A percentile compares a stretch with the other conserved stretches of the same genome.
phyloP scores from a whole-genome alignment of 202 grass and related monocot genomes.

The Panicum virgatum region DNA sequence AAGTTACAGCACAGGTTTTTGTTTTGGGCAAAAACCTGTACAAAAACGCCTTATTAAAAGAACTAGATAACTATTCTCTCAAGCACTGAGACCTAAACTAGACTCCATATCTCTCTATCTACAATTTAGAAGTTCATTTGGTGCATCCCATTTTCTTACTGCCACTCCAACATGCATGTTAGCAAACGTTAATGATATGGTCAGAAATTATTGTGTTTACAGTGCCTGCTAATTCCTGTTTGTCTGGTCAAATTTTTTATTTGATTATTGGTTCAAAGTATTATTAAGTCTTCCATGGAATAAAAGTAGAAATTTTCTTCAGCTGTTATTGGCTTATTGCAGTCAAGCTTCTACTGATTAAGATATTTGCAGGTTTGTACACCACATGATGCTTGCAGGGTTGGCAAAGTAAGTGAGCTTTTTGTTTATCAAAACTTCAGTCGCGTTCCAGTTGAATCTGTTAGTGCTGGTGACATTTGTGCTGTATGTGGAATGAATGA shows the following conservation, averaged over 20 bases:
- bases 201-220: not conserved
- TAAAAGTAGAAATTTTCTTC: not conserved
- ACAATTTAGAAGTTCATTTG: slow-evolving; percentile 10
- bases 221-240: not conserved
- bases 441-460: slow-evolving; percentile 71
- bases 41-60: no score
- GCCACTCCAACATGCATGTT: not conserved
- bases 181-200: slow-evolving; percentile 12
- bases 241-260: not conserved
- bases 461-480: slow-evolving; percentile 97
- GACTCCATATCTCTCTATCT: slow-evolving; percentile 22
- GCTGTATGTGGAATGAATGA: slow-evolving; percentile 95
- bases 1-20: no score
- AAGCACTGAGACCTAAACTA: no score
- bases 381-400: slow-evolving; percentile 79
- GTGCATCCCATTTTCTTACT: not conserved
- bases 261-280: slow-evolving; percentile 1
- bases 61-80: no score
- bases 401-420: slow-evolving; percentile 88
- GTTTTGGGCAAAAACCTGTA: no score
- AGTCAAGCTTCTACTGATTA: slow-evolving; percentile 36
- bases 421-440: slow-evolving; percentile 96
- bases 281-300: slow-evolving; percentile 15
- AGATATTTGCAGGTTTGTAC: slow-evolving; percentile 78
- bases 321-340: not conserved